Conservation (phyloP, 495 filamentous ascomycete species). For the Letharia lupina region DNA sequence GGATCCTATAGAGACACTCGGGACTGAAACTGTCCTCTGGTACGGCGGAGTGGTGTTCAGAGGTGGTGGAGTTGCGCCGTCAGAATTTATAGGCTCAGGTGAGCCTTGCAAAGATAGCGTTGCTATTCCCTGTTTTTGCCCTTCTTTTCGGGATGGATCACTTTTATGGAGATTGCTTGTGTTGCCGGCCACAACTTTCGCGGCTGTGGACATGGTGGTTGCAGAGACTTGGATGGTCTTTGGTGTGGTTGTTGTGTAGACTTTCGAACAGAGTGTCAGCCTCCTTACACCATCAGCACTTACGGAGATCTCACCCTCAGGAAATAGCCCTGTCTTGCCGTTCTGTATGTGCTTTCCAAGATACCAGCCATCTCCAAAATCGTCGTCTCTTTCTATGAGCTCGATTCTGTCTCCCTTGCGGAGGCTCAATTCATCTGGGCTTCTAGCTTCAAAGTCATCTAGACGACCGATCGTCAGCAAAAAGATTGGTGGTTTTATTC, state of each 20-base stretch:
- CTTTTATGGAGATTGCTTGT: conserved; percentile 13
- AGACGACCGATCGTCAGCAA: conserved; percentile 15
- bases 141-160: not conserved
- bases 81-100: conserved; percentile 11
- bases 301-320: conserved; percentile 58
- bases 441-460: conserved; percentile 82
- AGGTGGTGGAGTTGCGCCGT: conserved; percentile 23
- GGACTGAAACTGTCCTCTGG: conserved; percentile 23
- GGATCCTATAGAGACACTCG: conserved; percentile 26
- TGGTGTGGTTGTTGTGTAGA: conserved; percentile 31
- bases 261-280: conserved; percentile 10
- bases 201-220: conserved; percentile 16
- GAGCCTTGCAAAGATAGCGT: conserved; percentile 7
- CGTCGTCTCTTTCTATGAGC: conserved; percentile 89
- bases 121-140: conserved; percentile 3
- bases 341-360: conserved; percentile 71
- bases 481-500: not conserved
- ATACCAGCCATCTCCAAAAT: conserved; percentile 98
- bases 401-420: conserved; percentile 82
- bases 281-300: not conserved
- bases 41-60: conserved; percentile 25
- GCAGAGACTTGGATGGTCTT: conserved; percentile 24
- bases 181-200: conserved; percentile 7
- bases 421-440: conserved; percentile 85
- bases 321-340: conserved; percentile 75